Conservation (phyloP, 176 grass and related monocot species). For the Musa troglodytarum region DNA sequence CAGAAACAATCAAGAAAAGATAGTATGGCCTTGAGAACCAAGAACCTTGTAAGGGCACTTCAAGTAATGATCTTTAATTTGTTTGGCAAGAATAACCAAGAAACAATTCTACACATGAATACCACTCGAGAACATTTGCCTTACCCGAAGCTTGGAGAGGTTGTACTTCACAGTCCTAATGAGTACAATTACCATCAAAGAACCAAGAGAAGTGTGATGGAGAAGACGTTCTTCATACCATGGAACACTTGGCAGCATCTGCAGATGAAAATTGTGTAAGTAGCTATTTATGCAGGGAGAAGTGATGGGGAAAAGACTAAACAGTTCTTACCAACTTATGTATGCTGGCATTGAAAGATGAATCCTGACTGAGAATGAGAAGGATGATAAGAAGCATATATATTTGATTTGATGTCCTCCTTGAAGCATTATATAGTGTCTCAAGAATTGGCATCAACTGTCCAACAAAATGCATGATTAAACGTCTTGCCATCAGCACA, state of each 20-base stretch:
- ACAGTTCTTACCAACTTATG: slow-evolving; percentile 76
- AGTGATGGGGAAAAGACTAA: slow-evolving; percentile 13
- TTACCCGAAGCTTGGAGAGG: slow-evolving; percentile 89
- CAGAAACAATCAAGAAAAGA: background rate
- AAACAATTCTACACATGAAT: background rate
- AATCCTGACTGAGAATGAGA: slow-evolving; percentile 98
- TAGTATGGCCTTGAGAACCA: background rate
- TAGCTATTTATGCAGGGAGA: background rate
- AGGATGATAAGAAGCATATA: slow-evolving; percentile 98
- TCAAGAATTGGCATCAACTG: slow-evolving; percentile 95
- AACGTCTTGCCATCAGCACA: background rate
- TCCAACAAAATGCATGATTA: slow-evolving; percentile 4
- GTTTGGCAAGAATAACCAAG: background rate
- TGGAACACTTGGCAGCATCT: slow-evolving; percentile 81
- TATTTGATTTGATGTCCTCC: slow-evolving; percentile 95
- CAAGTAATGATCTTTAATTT: too few species aligned
- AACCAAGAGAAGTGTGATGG: slow-evolving; percentile 86
- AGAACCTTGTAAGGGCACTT: background rate
- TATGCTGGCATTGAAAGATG: slow-evolving; percentile 93
- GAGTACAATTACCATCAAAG: slow-evolving; percentile 91
- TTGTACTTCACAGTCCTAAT: slow-evolving; percentile 98
- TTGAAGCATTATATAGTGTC: slow-evolving; percentile 95
- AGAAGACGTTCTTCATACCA: slow-evolving; percentile 98
- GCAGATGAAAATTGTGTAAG: slow-evolving; percentile 18
- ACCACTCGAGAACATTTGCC: slow-evolving; percentile 18